These are phyloP conservation scores for Geotrichum aggregatum DNA, from an alignment of 1,139 yeast genomes.

Conservation along the genomic window DNA sequence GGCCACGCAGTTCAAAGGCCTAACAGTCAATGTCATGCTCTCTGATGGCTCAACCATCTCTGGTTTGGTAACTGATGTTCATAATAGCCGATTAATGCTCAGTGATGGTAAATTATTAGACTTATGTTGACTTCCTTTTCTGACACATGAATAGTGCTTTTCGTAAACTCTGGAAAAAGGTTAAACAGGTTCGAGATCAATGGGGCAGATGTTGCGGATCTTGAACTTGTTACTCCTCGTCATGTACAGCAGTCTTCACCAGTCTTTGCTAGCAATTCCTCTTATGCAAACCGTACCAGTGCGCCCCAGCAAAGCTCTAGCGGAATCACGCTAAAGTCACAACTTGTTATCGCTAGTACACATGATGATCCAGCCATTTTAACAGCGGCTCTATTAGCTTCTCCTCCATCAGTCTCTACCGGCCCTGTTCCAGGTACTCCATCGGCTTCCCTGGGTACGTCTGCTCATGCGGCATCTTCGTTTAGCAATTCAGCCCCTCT, in stretches of 20 bases:
- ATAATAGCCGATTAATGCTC: conserved; percentile 31
- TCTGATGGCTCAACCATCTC: conserved; percentile 29
- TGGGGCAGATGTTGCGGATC: conserved; percentile 33
- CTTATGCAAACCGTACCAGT: not conserved
- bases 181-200: conserved; percentile 15
- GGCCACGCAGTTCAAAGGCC: conserved; percentile 32
- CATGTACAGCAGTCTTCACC: conserved; percentile 8
- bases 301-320: not conserved
- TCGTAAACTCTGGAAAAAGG: conserved; percentile 24
- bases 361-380: conserved; percentile 33
- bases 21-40: conserved; percentile 31
- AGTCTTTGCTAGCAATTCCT: not conserved
- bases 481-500: not conserved
- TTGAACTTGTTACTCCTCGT: conserved; percentile 28
- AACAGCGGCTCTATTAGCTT: conserved; percentile 22
- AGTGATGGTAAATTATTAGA: conserved; percentile 22
- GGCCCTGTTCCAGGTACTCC: not conserved
- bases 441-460: not conserved
- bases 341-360: not conserved
- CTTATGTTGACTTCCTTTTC: not conserved
- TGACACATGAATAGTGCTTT: conserved; percentile 23
- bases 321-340: not conserved
- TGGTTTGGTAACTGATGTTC: conserved; percentile 34
- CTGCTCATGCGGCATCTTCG: not conserved
- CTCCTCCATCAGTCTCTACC: conserved; percentile 5